A percentile compares a stretch with the other conserved stretches of the same genome.
Evolutionary conservation across 139 green algal species (phyloP).

Genomic region (Yamagishiella unicocca): DNA sequence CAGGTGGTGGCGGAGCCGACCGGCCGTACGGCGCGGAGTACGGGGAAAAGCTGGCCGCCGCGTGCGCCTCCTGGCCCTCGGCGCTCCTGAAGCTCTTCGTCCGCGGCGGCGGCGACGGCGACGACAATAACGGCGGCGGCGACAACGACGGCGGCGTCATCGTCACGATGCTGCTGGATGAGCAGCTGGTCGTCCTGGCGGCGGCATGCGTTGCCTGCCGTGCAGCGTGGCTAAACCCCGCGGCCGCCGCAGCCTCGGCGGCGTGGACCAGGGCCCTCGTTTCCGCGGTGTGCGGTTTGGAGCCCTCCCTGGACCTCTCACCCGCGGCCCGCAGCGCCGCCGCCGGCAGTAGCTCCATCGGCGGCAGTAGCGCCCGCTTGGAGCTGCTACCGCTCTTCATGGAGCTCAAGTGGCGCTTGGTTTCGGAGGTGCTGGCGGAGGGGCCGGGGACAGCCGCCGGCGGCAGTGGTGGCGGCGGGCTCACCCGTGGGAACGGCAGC

Average conservation of each 20-base stretch:
- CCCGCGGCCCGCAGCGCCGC: background rate
- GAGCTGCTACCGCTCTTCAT: slow-evolving; percentile 19
- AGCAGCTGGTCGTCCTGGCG: background rate
- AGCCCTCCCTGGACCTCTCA: slow-evolving; percentile 22
- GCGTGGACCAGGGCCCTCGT: background rate
- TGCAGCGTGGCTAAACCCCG: background rate
- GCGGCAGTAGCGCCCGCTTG: background rate
- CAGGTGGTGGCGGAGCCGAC: background rate
- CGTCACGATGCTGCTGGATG: background rate
- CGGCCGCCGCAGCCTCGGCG: background rate
- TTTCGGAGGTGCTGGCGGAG: slow-evolving; percentile 9
- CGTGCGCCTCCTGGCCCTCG: background rate
- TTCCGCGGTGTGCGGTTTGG: background rate
- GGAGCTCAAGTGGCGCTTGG: slow-evolving; percentile 30
- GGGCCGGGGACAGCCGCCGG: no score
- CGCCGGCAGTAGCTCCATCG: background rate
- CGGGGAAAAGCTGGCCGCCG: no score
- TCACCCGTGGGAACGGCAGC: no score
- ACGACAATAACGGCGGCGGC: background rate
- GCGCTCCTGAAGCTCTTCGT: background rate
- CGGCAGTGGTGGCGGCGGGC: no score
- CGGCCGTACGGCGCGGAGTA: background rate
- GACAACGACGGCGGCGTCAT: background rate
- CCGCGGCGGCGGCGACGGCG: background rate
- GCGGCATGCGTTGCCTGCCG: slow-evolving; percentile 20